These are phyloP conservation scores for Dothidotthia symphoricarpi DNA, from an alignment of 2,329 filamentous ascomycete genomes.

Conservation along the genomic window DNA sequence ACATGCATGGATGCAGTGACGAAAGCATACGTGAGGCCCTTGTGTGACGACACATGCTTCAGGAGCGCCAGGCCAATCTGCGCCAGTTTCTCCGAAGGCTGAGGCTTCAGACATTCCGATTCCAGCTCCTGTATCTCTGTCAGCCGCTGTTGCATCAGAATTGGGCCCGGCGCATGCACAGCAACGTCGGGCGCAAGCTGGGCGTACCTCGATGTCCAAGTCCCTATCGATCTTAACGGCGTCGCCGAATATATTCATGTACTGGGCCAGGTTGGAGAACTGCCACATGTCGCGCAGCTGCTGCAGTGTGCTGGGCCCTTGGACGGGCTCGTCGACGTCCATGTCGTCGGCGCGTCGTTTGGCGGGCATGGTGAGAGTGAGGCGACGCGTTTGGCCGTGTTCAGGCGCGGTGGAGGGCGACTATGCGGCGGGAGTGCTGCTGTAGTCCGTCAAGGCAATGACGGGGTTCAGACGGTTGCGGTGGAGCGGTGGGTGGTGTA, in stretches of 20 bases:
- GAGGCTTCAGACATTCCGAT: conserved; percentile 77
- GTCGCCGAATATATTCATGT: conserved; percentile 86
- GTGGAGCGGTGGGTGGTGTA: not conserved
- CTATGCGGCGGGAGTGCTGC: not conserved
- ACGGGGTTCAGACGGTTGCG: not conserved
- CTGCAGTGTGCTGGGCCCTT: conserved; percentile 52
- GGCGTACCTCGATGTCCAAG: conserved; percentile 79
- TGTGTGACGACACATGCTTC: conserved; percentile 91
- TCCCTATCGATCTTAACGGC: conserved; percentile 86
- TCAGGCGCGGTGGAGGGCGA: conserved; percentile 1
- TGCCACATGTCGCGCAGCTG: conserved; percentile 89
- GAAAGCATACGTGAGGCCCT: conserved; percentile 74
- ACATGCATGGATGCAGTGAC: not conserved
- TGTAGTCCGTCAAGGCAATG: not conserved
- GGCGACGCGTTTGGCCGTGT: conserved; percentile 33
- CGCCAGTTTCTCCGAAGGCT: conserved; percentile 67
- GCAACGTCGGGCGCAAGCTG: conserved; percentile 19
- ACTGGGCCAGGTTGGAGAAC: conserved; percentile 91
- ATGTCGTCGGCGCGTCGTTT: conserved; percentile 52
- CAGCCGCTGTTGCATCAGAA: conserved; percentile 23
- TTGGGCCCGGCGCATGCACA: conserved; percentile 12
- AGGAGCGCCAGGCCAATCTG: conserved; percentile 83
- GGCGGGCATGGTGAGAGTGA: conserved; percentile 36
- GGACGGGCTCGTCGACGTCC: conserved; percentile 50
- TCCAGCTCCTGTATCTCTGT: conserved; percentile 70